Base-by-base conservation (phyloP, 352 stramenopile species). In the Elongisporangium undulatum region DNA sequence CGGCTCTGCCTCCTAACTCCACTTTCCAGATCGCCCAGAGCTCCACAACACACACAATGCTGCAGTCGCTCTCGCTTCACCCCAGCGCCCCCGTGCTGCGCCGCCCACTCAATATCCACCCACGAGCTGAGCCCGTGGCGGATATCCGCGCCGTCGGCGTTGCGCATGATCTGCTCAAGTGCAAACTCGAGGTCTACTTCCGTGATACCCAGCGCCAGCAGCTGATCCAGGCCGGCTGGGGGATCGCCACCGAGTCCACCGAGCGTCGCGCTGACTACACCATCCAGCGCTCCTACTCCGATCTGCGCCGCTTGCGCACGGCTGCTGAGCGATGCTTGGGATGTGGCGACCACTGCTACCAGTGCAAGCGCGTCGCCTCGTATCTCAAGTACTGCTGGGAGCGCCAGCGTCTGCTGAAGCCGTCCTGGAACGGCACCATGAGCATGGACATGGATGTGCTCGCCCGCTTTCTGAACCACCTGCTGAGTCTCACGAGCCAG, bases 311-410 rank as follows among this genome's bases (percentile, higher is more conserved):
- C 52, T 58, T 75, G 29, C 65, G 68, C 19, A 63, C 65, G 49
- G 61, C 67, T 53, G 60, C 72, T 23, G 61, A 75, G 19, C 56
- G 56, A 22, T 62, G 49, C 19, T 61, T 75, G 2, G 61, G 58
- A 21, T 62, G 58, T 39, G 58, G 60, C 38, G 57, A 59, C 29
- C 65, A 72, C 56, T 75, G 68, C 50, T 55, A 56, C 17, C 61
- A 66, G 12, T 75, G 68, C 61, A 71, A 72, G 45, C 61, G 66
- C n/a, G 59, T 75, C 9, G 64, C 64, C 8, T 62, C 62, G 21
- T 75, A 75, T 53, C 68, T 75, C 52, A 54, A 56, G 26, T 68
- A 70, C 54, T 75, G 68, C 56, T 75, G 68, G 68, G 68, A 75
- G 16, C 64, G 68, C 15, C 68, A 65, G 21, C 68, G 68, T 41